These are phyloP conservation scores for Cynanchum wilfordii DNA, from an alignment of 257 asterid genomes.

Conservation along the genomic window DNA sequence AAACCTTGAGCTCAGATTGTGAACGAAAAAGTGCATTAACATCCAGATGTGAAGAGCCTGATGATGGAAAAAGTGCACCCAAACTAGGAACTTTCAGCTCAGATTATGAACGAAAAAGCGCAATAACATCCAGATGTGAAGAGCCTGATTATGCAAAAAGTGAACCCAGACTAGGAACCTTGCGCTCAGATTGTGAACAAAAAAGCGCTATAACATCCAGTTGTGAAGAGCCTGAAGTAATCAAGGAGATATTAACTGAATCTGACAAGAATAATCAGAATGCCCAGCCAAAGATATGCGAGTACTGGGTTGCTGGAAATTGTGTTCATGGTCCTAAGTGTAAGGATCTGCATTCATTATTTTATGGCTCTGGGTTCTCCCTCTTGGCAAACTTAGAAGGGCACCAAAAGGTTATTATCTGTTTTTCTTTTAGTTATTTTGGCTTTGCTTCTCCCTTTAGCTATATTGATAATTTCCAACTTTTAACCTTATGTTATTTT, in stretches of 20 bases:
- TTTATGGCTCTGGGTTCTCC: slow-evolving; percentile 41
- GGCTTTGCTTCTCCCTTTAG: not conserved
- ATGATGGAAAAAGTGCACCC: not conserved
- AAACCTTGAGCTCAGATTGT: not conserved
- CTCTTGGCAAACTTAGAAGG: slow-evolving; percentile 47
- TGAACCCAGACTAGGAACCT: not conserved
- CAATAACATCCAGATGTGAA: not conserved
- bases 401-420: slow-evolving; percentile 38
- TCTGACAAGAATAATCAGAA: slow-evolving; percentile 9
- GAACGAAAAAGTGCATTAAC: not conserved
- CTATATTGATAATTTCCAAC: not conserved
- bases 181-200: not conserved
- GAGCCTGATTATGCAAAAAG: not conserved
- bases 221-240: not conserved
- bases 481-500: not conserved
- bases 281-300: slow-evolving; percentile 29
- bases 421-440: not conserved
- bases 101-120: not conserved
- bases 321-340: slow-evolving; percentile 49
- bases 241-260: slow-evolving; percentile 7
- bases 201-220: not conserved
- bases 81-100: not conserved
- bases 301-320: slow-evolving; percentile 35
- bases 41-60: not conserved
- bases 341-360: slow-evolving; percentile 42